These are phyloP conservation scores for Cinnamomum micranthum DNA, from an alignment of 164 flowering plant species.

Conservation along the genomic window DNA sequence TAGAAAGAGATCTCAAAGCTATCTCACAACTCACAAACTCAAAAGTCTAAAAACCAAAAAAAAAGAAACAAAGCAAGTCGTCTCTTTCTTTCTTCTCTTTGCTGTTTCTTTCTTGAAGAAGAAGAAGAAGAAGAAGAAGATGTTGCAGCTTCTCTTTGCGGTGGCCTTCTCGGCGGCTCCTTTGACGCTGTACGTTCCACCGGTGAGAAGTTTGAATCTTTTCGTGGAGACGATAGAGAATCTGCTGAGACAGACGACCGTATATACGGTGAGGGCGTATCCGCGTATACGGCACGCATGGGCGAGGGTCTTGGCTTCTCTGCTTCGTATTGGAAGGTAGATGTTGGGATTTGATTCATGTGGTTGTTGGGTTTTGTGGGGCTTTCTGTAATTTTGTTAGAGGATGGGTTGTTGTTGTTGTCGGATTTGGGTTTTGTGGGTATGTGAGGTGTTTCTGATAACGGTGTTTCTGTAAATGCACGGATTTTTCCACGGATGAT, in stretches of 20 bases:
- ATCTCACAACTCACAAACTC: too few relatives aligned
- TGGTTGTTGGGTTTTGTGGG: background rate
- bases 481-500: too few relatives aligned
- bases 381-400: background rate
- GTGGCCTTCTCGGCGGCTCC: constrained; percentile 74
- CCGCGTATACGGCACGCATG: constrained; percentile 54
- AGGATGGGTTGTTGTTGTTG: background rate
- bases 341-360: background rate
- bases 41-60: too few relatives aligned
- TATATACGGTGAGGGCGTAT: constrained; percentile 34
- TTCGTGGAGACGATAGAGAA: constrained; percentile 68
- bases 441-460: background rate
- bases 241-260: constrained; percentile 34
- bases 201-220: constrained; percentile 61
- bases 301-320: constrained; percentile 36
- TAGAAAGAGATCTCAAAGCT: too few relatives aligned
- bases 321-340: constrained; percentile 40
- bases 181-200: constrained; percentile 71
- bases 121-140: constrained; percentile 6
- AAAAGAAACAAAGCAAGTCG: too few relatives aligned
- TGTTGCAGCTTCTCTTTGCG: constrained; percentile 70
- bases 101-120: too few relatives aligned
- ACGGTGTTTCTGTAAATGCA: too few relatives aligned
- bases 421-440: background rate
- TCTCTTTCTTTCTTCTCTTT: too few relatives aligned